Evolutionary conservation across 257 asterid genomes (phyloP), one percentile per base, ranked within the genome.

Genomic region (Hygrophila difformis): DNA sequence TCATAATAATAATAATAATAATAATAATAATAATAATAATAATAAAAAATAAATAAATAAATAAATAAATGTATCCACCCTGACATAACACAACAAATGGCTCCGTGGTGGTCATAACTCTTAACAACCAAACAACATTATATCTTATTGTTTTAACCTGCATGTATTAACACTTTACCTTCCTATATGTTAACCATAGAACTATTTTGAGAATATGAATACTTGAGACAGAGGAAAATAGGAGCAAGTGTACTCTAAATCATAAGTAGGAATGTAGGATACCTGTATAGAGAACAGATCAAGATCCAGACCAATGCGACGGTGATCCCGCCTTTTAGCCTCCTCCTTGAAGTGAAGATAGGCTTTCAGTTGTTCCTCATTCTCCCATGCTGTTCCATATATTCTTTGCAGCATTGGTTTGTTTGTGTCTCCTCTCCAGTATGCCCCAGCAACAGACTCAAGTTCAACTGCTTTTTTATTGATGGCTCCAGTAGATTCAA

Each of bases 321-420:
- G 83, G 63, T 89, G 98, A 65, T 89, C 96, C 55, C 96, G 76
- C 57, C 98, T 93, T 63, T 79, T 89, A 47, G 98, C 98, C 70
- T 89, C 98, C 72, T 82, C 96, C 69, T 85, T 85, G 69, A 89
- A 81, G 61, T 85, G 87, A 59, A 70, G 74, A 52, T 85, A 89
- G 43, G 94, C 93, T 71, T 77, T 85, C 22, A 89, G 74, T 56
- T 89, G 96, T 47, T 79, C 86, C 74, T 79, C 96, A 59, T 68
- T 77, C 76, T 89, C 98, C 98, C 98, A 89, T 21, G 98, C 98
- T 1, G 98, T 89, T 45, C 98, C 98, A 63, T 89, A 89, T 59
- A 89, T 79, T 55, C 98, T 78, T 68, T 89, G 98, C 63, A 89
- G 78, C 98, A 89, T 85, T 35, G 92, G 93, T 59, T 64, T 85